These are phyloP conservation scores for Scenedesmus sp. DNA, from an alignment of 163 green algal genomes.

Conservation along the genomic window DNA sequence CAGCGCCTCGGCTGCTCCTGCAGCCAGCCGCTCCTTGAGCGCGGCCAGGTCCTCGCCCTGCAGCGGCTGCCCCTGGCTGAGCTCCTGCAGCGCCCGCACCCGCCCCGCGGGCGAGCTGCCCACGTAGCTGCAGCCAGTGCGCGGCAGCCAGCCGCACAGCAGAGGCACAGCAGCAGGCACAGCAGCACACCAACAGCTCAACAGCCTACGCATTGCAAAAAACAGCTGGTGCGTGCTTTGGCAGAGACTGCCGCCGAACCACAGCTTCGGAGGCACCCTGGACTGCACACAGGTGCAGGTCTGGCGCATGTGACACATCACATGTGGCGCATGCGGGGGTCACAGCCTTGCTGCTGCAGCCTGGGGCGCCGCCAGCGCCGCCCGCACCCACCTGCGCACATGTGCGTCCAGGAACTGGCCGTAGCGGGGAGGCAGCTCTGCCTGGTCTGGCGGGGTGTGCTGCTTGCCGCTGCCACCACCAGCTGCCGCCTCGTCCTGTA, in stretches of 20 bases:
- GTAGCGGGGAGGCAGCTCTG: slow-evolving; percentile 28
- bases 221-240: background rate
- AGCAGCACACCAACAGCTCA: background rate
- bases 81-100: slow-evolving; percentile 7
- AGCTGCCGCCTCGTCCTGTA: background rate
- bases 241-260: background rate
- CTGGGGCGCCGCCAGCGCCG: background rate
- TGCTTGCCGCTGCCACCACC: background rate
- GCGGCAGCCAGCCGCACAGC: background rate
- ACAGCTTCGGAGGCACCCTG: background rate
- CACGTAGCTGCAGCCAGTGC: slow-evolving; percentile 29
- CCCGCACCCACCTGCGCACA: slow-evolving; percentile 26
- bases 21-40: slow-evolving; percentile 42
- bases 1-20: slow-evolving; percentile 44
- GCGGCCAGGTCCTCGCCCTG: slow-evolving; percentile 31
- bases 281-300: background rate
- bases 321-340: background rate
- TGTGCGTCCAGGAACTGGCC: slow-evolving; percentile 40
- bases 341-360: background rate
- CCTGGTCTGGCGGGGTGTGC: background rate
- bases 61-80: slow-evolving; percentile 26
- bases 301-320: background rate
- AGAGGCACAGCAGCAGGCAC: background rate
- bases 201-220: background rate
- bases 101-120: background rate